Conservation (phyloP, 208 protist species). For the Borovskyia barvae region DNA sequence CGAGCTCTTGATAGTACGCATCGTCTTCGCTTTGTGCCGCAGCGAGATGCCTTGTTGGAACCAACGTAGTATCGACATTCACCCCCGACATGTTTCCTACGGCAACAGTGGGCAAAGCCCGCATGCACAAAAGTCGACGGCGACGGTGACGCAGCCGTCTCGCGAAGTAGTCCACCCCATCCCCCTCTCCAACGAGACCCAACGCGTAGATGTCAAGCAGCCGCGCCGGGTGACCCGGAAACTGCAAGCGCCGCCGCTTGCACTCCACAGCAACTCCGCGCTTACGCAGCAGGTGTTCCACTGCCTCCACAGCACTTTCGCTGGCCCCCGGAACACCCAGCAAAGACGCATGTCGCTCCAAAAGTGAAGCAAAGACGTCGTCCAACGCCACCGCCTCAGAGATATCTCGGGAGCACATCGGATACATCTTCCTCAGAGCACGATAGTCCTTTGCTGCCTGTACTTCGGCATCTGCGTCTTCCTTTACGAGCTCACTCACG, state of each 20-base stretch:
- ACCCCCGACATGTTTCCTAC: constrained; percentile 25
- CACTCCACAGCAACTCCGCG: constrained; percentile 29
- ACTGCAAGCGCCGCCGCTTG: constrained; percentile 20
- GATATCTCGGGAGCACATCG: constrained; percentile 47
- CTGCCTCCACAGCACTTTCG: constrained; percentile 8
- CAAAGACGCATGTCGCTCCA: constrained; percentile 13
- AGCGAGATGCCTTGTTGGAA: constrained; percentile 12
- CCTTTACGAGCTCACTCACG: constrained; percentile 19
- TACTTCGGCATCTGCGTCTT: constrained; percentile 25
- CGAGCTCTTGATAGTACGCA: constrained; percentile 56
- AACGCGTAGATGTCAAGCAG: constrained; percentile 34
- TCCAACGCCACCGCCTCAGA: constrained; percentile 42
- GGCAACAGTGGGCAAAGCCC: constrained; percentile 10
- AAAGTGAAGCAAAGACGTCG: constrained; percentile 33
- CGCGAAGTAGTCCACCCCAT: constrained; percentile 23
- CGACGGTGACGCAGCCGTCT: constrained; percentile 25
- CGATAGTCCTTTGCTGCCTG: constrained; percentile 25
- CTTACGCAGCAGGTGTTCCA: constrained; percentile 29
- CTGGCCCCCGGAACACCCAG: constrained; percentile 24
- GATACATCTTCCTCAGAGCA: constrained; percentile 26
- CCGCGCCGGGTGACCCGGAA: constrained; percentile 15
- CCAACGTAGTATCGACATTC: constrained; percentile 16
- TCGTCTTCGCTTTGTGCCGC: constrained; percentile 22
- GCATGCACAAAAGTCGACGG: constrained; percentile 11
- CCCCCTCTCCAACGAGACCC: constrained; percentile 25